A percentile compares a stretch with the other conserved stretches of the same genome.
Conservation (phyloP, 768 basidiomycete species). For the Infundibulicybe gibba region DNA sequence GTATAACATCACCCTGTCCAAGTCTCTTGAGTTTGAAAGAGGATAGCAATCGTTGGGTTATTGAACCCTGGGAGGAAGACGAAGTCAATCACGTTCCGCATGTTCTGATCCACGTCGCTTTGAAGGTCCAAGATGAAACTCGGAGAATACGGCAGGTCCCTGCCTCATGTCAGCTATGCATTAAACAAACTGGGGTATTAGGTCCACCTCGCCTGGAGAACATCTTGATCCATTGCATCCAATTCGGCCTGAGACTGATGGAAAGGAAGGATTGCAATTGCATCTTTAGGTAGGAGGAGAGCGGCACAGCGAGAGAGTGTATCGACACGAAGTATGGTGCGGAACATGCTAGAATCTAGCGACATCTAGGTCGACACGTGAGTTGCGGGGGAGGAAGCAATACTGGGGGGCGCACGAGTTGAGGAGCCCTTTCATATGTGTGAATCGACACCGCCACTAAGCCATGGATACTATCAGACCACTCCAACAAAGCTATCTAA, state of each 20-base stretch:
- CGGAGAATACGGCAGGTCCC: slow-evolving; percentile 91
- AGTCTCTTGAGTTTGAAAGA: slow-evolving; percentile 84
- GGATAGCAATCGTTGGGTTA: slow-evolving; percentile 88
- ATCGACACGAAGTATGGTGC: slow-evolving; percentile 73
- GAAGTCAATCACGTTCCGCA: slow-evolving; percentile 86
- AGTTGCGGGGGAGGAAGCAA: slow-evolving; percentile 2
- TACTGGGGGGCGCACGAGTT: slow-evolving; percentile 56
- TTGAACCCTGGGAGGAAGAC: slow-evolving; percentile 92
- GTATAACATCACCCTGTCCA: slow-evolving; percentile 85
- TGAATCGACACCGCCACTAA: slow-evolving; percentile 95
- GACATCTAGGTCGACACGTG: slow-evolving; percentile 40
- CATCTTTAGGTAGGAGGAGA: slow-evolving; percentile 82
- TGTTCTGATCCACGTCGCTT: slow-evolving; percentile 65
- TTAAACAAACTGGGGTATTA: too few species aligned
- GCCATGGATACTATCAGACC: slow-evolving; percentile 79
- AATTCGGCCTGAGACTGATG: slow-evolving; percentile 79
- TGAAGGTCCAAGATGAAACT: slow-evolving; percentile 87
- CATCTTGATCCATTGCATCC: slow-evolving; percentile 74
- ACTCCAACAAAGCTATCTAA: slow-evolving; percentile 94
- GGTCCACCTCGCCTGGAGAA: slow-evolving; percentile 48
- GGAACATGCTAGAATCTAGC: slow-evolving; percentile 63
- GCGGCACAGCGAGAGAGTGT: slow-evolving; percentile 86
- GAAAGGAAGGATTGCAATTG: slow-evolving; percentile 90
- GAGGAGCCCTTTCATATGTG: slow-evolving; percentile 92
- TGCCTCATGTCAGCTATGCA: slow-evolving; percentile 19